These are phyloP conservation scores for Mucor irregularis DNA, from an alignment of 371 early-diverging fungal species.

Conservation along the genomic window DNA sequence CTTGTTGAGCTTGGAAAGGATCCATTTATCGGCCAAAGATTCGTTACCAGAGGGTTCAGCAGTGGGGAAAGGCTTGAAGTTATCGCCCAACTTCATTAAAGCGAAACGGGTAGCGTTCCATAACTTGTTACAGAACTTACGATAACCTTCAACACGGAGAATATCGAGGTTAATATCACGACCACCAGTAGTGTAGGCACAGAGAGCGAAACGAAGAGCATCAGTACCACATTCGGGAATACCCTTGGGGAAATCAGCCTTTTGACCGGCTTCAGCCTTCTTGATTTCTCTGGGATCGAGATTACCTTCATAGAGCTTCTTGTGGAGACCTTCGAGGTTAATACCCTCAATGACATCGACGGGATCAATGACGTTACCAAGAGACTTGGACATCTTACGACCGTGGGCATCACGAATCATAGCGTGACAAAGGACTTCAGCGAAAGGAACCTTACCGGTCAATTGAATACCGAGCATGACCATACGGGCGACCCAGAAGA, in stretches of 20 bases:
- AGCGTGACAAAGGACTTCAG: constrained; percentile 96
- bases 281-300: constrained; percentile 92
- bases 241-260: constrained; percentile 96
- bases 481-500: constrained; percentile 99
- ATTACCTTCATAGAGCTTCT: constrained; percentile 84
- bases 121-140: constrained; percentile 99
- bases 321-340: constrained; percentile 74
- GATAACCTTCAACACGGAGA: constrained; percentile 95
- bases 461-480: constrained; percentile 98
- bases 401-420: constrained; percentile 99
- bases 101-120: constrained; percentile 99
- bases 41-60: constrained; percentile 77
- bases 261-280: constrained; percentile 87
- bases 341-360: constrained; percentile 98
- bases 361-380: constrained; percentile 99
- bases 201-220: constrained; percentile 97
- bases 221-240: constrained; percentile 99
- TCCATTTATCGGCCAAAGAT: constrained; percentile 92
- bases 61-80: constrained; percentile 70
- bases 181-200: constrained; percentile 89
- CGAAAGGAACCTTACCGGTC: constrained; percentile 95
- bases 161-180: constrained; percentile 98
- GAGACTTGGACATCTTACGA: constrained; percentile 98
- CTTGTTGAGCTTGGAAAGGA: constrained; percentile 86
- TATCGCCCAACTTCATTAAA: constrained; percentile 86